Base-by-base conservation (phyloP, 208 protist genomes). In the Trichomonas tenax region DNA sequence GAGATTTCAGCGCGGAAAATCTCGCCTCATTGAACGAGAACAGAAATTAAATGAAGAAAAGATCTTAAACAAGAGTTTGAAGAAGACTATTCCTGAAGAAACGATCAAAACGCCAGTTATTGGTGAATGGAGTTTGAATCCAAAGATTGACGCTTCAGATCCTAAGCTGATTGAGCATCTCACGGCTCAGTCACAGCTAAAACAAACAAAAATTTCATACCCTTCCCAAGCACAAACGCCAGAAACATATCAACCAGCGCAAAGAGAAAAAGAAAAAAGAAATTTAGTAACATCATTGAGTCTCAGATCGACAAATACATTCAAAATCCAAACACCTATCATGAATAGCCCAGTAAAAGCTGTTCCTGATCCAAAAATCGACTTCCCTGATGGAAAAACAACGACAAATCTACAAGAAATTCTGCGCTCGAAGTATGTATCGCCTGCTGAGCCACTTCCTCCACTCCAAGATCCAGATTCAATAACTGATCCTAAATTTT, bases 321-420 rank as follows among this genome's bases (percentile, higher is more conserved):
- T n/a, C 23, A 26, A 31, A 46, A 45, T n/a, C 0, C 82, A 44
- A 89, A 89, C 31, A 14, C 82, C 31, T 14, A 45, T 31, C n/a
- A 45, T 89, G 14, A 46, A 89, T 89, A 21, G 34, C 3, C 82
- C 82, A 46, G 38, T 46, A 46, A 89, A 89, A 89, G 82, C 40
- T 31, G 14, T 89, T 0, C 40, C 31, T 4, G 82, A 89, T 31
- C 82, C 82, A 46, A 44, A 46, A 44, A 41, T 89, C 40, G 14
- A 46, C 40, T 89, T 89, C 46, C 82, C 82, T 44, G 82, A 89
- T 44, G 82, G 82, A 89, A 89, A 34, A 89, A 40, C 82, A 89
- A 89, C 82, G 31, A 89, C 82, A 89, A 40, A 89, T 89, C 46
- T 89, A 46, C 38, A 34, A 45, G 17, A 34, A 44, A 89, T 89